Evolutionary conservation across 805 yeast genomes (phyloP), one percentile per base, ranked within the genome.

Genomic region (Hanseniaspora thailandica): DNA sequence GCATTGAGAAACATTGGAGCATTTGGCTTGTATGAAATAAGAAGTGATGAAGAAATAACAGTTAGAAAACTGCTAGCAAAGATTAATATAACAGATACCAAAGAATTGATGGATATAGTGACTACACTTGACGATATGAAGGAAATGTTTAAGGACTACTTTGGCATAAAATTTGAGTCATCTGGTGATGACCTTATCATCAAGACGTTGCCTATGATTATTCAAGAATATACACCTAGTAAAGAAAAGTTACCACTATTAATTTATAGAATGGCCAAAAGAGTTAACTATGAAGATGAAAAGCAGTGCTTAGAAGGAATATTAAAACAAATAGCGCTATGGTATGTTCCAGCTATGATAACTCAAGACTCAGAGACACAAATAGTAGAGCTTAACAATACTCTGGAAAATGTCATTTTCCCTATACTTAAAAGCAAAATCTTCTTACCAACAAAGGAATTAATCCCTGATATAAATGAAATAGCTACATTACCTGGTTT

Each of bases 401-500:
- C 56, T 0, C 60, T 88, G 54, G 94, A 84, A 57, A 71, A 76
- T 57, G 63, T 71, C 0, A 59, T 89, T 1, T 82, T 87, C 57
- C 95, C 95, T 0, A 66, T 76, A 22, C 63, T 86, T 6, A 81
- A 82, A 57, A 71, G 71, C 55, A 68, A 80, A 45, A 76, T 87
- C 26, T 63, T 87, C 13, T 95, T 89, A 0, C 77, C 94, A 0
- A 50, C 54, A 28, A 70, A 70, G 13, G 62, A 61, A 2, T 59
- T 87, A 35, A 58, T 66, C 4, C 62, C 71, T 13, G 81, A 78
- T 54, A 78, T 88, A 4, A 76, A 86, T 5, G 96, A 90, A 64
- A 78, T 93, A 36, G 97, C 98, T 0, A 88, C 82, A 63, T 66
- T 93, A 30, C 97, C 97, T 1, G 95, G 95, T 0, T 70, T 93